Conservation (phyloP, 2,329 filamentous ascomycete genomes). For the Penicillium expansum region DNA sequence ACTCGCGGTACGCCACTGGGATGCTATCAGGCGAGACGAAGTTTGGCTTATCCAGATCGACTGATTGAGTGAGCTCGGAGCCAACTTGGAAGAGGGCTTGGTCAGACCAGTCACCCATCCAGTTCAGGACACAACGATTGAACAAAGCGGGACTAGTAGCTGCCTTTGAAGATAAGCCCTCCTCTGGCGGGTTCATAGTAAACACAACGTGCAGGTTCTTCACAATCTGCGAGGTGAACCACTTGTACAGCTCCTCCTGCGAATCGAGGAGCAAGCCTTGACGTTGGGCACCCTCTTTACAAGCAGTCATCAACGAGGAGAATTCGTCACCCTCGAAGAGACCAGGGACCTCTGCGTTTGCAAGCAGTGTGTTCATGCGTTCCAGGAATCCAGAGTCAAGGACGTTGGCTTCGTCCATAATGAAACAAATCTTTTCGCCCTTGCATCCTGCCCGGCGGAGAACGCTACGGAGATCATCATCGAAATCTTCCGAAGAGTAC, state of each 20-base stretch:
- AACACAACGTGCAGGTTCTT: constrained; percentile 99
- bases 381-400: constrained; percentile 98
- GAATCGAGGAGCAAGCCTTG: constrained; percentile 95
- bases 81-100: constrained; percentile 98
- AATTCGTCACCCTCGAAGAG: constrained; percentile 99
- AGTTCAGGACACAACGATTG: constrained; percentile 99
- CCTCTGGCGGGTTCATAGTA: constrained; percentile 98
- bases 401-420: constrained; percentile 99
- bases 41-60: constrained; percentile 85
- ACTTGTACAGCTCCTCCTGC: constrained; percentile 99
- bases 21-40: constrained; percentile 87
- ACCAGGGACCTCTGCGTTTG: constrained; percentile 98
- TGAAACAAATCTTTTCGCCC: constrained; percentile 99
- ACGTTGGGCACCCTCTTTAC: constrained; percentile 95
- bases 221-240: constrained; percentile 99
- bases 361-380: constrained; percentile 97
- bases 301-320: constrained; percentile 97
- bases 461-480: constrained; percentile 93
- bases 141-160: constrained; percentile 97
- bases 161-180: constrained; percentile 90
- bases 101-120: constrained; percentile 99
- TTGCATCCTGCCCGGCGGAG: constrained; percentile 93
- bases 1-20: constrained; percentile 84
- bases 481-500: constrained; percentile 97
- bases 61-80: constrained; percentile 90